phyloP scores from a whole-genome alignment of 148 eudicot species.

The Drosera capensis region DNA sequence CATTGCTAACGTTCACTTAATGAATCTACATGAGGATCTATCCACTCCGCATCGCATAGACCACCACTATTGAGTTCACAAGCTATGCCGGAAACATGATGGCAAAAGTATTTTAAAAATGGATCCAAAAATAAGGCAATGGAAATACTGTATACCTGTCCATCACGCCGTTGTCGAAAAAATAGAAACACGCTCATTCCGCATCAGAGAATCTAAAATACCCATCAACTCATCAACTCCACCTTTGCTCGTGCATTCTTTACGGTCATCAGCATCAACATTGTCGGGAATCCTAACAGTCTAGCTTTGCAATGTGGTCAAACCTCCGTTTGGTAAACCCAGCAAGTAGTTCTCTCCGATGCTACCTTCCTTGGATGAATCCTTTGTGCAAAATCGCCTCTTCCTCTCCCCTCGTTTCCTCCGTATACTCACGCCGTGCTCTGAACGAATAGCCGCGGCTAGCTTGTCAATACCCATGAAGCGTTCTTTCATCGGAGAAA shows the following conservation, averaged over 20 bases:
- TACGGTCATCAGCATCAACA: conserved; percentile 10
- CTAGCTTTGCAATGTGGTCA: conserved; percentile 9
- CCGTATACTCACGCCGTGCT: conserved; percentile 20
- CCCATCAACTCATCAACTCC: conserved; percentile 23
- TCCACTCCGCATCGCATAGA: no score
- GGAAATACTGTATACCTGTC: conserved; percentile 40
- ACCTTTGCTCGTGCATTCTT: conserved; percentile 10
- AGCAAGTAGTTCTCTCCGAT: conserved; percentile 42
- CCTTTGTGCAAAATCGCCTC: conserved; percentile 35
- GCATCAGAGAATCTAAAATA: conserved; percentile 42
- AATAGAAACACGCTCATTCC: conserved; percentile 43
- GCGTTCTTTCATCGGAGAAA: conserved; percentile 23
- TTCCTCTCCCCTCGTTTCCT: conserved; percentile 55
- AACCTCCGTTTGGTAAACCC: conserved; percentile 19
- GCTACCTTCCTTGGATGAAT: conserved; percentile 37
- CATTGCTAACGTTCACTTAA: no score
- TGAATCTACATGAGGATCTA: no score
- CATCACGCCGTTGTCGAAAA: conserved; percentile 69
- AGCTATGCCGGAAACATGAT: not conserved
- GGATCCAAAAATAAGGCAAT: not conserved
- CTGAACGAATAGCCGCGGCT: conserved; percentile 10
- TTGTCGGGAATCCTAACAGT: conserved; percentile 15
- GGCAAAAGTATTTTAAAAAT: not conserved
- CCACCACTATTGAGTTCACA: no score
- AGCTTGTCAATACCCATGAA: conserved; percentile 20